Conservation (phyloP, 2,329 filamentous ascomycete genomes). For the Fusarium globosum region DNA sequence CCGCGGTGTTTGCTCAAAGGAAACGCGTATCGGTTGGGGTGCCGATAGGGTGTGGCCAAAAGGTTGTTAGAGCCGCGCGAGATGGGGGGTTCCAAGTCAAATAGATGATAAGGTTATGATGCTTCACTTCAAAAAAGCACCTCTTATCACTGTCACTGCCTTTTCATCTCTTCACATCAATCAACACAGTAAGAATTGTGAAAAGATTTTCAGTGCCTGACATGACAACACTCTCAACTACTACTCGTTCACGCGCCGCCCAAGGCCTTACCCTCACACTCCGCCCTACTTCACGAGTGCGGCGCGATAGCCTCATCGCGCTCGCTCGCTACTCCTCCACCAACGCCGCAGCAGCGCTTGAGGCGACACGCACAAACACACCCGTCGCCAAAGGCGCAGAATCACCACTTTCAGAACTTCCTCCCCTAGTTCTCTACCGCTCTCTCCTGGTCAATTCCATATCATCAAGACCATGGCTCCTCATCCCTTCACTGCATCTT, state of each 20-base stretch:
- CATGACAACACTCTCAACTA: conserved; percentile 31
- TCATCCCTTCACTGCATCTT: conserved; percentile 53
- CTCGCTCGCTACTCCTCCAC: conserved; percentile 12
- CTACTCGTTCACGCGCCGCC: conserved; percentile 19
- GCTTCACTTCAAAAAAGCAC: conserved; percentile 10
- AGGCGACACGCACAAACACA: conserved; percentile 22
- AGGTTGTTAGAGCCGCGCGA: not conserved
- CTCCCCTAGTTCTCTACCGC: conserved; percentile 51
- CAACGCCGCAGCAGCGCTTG: conserved; percentile 17
- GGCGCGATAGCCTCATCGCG: conserved; percentile 10
- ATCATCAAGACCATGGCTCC: conserved; percentile 57
- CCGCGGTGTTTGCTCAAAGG: conserved; percentile 17
- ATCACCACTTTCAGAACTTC: conserved; percentile 46
- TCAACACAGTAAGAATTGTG: not conserved
- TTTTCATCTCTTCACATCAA: not conserved
- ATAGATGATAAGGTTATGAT: conserved; percentile 15
- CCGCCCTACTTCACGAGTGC: not conserved
- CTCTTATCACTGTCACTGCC: not conserved
- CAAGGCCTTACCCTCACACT: conserved; percentile 22
- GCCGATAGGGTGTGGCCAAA: conserved; percentile 22
- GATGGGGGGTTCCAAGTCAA: conserved; percentile 11
- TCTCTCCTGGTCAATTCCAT: conserved; percentile 58
- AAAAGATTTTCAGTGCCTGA: not conserved
- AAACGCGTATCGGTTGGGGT: conserved; percentile 12
- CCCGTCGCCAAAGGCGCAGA: not conserved